Base-by-base conservation (phyloP, 345 rosid genomes). In the Euphorbia lathyris region DNA sequence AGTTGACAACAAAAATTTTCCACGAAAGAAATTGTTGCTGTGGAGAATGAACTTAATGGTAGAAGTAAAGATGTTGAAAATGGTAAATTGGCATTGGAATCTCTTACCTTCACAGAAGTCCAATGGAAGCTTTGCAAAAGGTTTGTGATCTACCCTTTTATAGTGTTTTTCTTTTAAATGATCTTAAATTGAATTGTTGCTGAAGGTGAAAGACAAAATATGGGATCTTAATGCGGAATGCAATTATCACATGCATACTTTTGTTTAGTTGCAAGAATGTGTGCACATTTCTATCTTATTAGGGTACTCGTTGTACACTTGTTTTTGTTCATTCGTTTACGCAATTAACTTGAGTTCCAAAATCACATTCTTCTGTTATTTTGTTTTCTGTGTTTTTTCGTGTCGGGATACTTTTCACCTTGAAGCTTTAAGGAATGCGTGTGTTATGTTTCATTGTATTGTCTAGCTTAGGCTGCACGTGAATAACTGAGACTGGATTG, bases 71-170 rank as follows among this genome's bases (percentile, higher is more conserved):
- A 88, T 73, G 87, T 95, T 57, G 92, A 85, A 78, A 83, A 72
- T 69, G 80, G 83, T 51, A 75, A 83, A 74, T 72, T 38, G 58
- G 80, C 82, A 26, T 78, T 90, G 72, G 92, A 86, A 61, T 87
- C 96, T 77, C 80, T 95, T 74, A 74, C 90, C 19, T 87, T 83
- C 29, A 74, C 78, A 69, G 94, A 86, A 76, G 96, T 94, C 66
- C 90, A 90, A 87, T 92, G 92, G 97, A 95, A 83, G 87, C 87
- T 69, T 77, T 95, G 72, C 91, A 95, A 74, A 95, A 88, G 92
- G 99, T 88, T 68, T 69, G 68, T 64, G 47, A 47, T 68, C 65
- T 75, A 8, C 57, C n/a, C 58, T 63, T 29, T 52, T 50, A 61
- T 36, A 14, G 11, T 30, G 14, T 58, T 72, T 58, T 7, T 50